These are phyloP conservation scores for Salix viminalis DNA, from an alignment of 345 rosid genomes.

Conservation along the genomic window DNA sequence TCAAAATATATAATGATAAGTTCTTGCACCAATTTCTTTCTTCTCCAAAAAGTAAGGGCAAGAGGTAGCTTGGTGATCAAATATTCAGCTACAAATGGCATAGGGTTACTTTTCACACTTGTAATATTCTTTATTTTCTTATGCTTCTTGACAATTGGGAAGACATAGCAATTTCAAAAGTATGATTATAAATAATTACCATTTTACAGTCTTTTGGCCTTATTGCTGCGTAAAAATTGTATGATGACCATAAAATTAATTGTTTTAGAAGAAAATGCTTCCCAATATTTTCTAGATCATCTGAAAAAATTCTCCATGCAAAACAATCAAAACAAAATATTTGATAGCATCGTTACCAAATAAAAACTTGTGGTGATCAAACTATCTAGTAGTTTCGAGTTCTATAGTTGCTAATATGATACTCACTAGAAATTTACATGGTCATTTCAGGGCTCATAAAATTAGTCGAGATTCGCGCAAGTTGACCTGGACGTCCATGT, in stretches of 20 bases:
- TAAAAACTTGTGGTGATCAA: too few species aligned
- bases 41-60: too few species aligned
- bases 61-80: too few species aligned
- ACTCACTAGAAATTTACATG: too few species aligned
- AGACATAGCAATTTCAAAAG: not conserved
- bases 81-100: not conserved
- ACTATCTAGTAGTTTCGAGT: too few species aligned
- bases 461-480: too few species aligned
- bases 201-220: not conserved
- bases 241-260: not conserved
- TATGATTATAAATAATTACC: not conserved
- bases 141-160: not conserved
- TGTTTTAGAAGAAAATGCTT: not conserved
- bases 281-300: not conserved
- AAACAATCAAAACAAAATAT: not conserved
- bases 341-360: not conserved
- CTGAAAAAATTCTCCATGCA: too few species aligned
- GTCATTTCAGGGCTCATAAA: accelerated
- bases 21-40: not conserved
- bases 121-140: not conserved
- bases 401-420: too few species aligned
- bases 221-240: not conserved
- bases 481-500: too few species aligned
- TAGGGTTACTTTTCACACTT: not conserved
- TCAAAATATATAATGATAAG: not conserved